Conservation (phyloP, 768 basidiomycete species). For the Omphalotus guepiniiformis region DNA sequence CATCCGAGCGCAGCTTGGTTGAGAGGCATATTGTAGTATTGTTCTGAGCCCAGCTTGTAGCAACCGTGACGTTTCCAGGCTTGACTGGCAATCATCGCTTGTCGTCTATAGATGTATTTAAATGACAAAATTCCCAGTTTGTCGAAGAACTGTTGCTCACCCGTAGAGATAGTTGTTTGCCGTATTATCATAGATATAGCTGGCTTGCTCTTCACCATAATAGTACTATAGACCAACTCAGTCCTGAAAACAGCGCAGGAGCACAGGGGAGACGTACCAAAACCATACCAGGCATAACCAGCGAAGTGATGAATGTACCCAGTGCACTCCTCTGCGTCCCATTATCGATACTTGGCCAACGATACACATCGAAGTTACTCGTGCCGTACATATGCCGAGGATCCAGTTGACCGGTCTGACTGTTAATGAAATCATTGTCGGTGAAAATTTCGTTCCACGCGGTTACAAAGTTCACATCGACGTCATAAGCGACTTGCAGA, state of each 20-base stretch:
- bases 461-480: constrained; percentile 76
- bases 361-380: constrained; percentile 92
- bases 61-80: constrained; percentile 96
- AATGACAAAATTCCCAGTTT: background rate
- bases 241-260: constrained; percentile 7
- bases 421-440: constrained; percentile 82
- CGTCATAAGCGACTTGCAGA: constrained; percentile 83
- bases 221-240: constrained; percentile 73
- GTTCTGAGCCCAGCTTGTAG: constrained; percentile 83
- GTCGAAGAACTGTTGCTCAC: constrained; percentile 32
- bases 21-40: constrained; percentile 92
- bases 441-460: constrained; percentile 93
- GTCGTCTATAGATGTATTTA: constrained; percentile 53
- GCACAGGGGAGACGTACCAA: constrained; percentile 53
- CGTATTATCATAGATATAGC: constrained; percentile 85
- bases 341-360: constrained; percentile 87
- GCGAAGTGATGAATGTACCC: constrained; percentile 70
- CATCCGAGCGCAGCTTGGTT: constrained; percentile 82
- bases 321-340: constrained; percentile 75
- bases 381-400: constrained; percentile 88
- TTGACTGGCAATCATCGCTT: constrained; percentile 79
- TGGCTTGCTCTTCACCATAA: constrained; percentile 91
- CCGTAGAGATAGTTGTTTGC: constrained; percentile 91
- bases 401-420: constrained; percentile 60
- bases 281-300: constrained; percentile 88